A percentile compares a stretch with the other conserved stretches of the same genome.
phyloP scores from a whole-genome alignment of 106 monocot genomes.

The Dendrobium huoshanense region DNA sequence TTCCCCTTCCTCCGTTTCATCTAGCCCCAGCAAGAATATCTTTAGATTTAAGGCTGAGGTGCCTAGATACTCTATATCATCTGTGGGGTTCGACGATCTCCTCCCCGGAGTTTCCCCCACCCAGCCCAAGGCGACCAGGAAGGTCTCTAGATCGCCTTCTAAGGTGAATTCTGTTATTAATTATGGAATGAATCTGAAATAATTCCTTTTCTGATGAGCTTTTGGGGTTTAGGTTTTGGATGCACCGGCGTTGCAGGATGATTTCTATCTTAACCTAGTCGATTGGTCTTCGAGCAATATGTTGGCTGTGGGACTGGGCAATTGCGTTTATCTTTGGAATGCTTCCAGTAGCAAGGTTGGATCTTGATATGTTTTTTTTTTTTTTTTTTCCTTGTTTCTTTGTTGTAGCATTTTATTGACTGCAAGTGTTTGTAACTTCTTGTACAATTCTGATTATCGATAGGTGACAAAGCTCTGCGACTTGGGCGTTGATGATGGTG shows the following conservation, averaged over 20 bases:
- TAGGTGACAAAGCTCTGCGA: constrained; percentile 91
- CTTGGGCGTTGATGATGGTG: constrained; percentile 75
- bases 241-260: constrained; percentile 91
- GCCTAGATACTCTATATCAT: constrained; percentile 22
- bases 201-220: not conserved
- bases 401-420: not conserved
- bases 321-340: constrained; percentile 98
- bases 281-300: constrained; percentile 94
- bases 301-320: constrained; percentile 85
- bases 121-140: constrained; percentile 47
- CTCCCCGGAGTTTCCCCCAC: constrained; percentile 31
- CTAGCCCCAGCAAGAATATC: constrained; percentile 55
- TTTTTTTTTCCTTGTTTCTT: not conserved
- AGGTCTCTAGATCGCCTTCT: constrained; percentile 73
- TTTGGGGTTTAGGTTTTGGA: constrained; percentile 62
- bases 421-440: not conserved
- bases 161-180: constrained; percentile 32
- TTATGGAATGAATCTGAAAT: not conserved
- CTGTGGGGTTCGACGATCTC: constrained; percentile 32
- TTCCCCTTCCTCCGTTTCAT: constrained; percentile 26
- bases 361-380: constrained; percentile 5
- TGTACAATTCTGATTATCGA: not conserved
- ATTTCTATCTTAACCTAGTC: constrained; percentile 96
- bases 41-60: constrained; percentile 82
- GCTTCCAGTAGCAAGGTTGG: constrained; percentile 92